These are phyloP conservation scores for Cladosporium sp. DNA, from an alignment of 2,329 filamentous ascomycete genomes.

Conservation along the genomic window DNA sequence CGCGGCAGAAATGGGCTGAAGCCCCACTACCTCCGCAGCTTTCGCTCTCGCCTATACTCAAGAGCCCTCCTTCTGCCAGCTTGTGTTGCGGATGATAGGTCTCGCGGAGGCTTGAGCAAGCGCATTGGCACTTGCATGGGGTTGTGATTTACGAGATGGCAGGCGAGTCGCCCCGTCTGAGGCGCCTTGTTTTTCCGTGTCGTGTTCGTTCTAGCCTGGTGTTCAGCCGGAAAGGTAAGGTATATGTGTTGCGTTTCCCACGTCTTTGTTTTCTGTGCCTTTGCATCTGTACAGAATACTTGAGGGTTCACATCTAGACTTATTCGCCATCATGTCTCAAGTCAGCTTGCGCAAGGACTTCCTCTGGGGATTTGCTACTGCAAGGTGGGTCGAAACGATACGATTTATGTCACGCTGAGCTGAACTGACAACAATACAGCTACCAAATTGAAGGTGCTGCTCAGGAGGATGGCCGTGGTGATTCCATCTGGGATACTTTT, in stretches of 20 bases:
- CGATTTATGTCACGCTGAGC: neutral
- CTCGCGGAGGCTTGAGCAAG: neutral
- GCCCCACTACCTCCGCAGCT: slow-evolving; percentile 9
- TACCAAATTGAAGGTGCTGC: slow-evolving; percentile 84
- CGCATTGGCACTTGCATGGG: slow-evolving; percentile 12
- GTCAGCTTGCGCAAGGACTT: slow-evolving; percentile 40
- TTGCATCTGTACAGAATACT: neutral
- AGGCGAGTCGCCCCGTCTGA: slow-evolving; percentile 17
- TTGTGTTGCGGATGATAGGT: slow-evolving; percentile 14
- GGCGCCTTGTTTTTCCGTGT: slow-evolving; percentile 16
- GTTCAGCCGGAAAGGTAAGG: slow-evolving; percentile 3
- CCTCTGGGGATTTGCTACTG: slow-evolving; percentile 78
- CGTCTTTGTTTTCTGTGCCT: neutral
- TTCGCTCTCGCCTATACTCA: slow-evolving; percentile 17
- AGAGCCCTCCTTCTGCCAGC: neutral
- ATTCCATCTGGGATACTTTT: slow-evolving; percentile 90
- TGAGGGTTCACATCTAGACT: neutral
- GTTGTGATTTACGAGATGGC: neutral
- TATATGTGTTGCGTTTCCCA: slow-evolving; percentile 8
- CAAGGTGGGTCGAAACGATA: slow-evolving; percentile 38
- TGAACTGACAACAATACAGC: slow-evolving; percentile 46
- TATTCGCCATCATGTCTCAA: slow-evolving; percentile 21
- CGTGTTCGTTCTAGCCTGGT: slow-evolving; percentile 13
- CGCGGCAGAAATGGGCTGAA: slow-evolving; percentile 8
- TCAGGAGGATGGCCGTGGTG: slow-evolving; percentile 73